Conservation (phyloP, 176 grass and related monocot species). For the Carex cristatella region DNA sequence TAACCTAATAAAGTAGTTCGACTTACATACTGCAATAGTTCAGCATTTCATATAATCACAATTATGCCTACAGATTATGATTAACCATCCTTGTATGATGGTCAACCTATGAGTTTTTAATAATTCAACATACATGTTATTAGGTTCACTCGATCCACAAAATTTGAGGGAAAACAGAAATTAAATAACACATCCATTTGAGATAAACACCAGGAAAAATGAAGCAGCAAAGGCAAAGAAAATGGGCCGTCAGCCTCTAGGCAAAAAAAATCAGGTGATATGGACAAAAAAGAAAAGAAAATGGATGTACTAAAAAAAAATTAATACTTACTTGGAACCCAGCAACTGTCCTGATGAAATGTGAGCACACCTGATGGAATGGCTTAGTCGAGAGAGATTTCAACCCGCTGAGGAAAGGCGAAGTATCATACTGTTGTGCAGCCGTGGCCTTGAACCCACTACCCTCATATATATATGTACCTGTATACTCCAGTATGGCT, state of each 20-base stretch:
- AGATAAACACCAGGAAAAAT: not conserved
- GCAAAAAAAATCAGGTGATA: not conserved
- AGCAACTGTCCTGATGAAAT: conserved; percentile 92
- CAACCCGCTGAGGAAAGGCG: conserved; percentile 83
- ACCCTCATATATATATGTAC: conserved; percentile 90
- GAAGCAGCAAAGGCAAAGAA: not conserved
- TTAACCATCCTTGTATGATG: not conserved
- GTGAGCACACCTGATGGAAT: conserved; percentile 96
- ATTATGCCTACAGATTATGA: not conserved
- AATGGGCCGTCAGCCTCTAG: not conserved
- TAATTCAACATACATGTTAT: not conserved
- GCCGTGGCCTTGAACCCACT: conserved; percentile 99
- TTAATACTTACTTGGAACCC: conserved; percentile 80
- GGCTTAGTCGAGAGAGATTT: conserved; percentile 75
- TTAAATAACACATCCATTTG: not conserved
- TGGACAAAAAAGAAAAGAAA: not conserved
- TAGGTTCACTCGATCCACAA: not conserved
- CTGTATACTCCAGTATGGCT: conserved; percentile 83
- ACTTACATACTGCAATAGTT: not conserved
- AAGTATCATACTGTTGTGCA: conserved; percentile 91
- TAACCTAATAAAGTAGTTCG: not conserved
- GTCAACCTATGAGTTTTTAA: not conserved
- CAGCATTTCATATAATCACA: not conserved
- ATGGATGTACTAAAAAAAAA: not conserved
- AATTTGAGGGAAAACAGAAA: not conserved